Evolutionary conservation across 2,329 filamentous ascomycete genomes (phyloP).

Genomic region (Penicillium corylophilum): DNA sequence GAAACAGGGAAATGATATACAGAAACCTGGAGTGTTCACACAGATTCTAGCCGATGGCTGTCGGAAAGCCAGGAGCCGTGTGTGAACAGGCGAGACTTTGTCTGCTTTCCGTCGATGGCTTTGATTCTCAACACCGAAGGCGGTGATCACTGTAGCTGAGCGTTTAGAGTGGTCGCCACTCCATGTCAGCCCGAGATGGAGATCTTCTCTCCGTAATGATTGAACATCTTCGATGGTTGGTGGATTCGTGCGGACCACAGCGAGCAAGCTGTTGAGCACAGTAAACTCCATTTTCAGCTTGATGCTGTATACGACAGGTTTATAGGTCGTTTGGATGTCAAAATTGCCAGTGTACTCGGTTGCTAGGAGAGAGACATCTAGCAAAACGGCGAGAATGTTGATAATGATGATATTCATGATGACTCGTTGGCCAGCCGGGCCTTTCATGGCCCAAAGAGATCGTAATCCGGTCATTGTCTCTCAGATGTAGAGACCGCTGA

Average conservation of each 20-base stretch:
- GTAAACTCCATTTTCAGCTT: constrained; percentile 52
- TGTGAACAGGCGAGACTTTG: neutral
- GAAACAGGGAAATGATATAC: no score
- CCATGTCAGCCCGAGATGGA: constrained; percentile 9
- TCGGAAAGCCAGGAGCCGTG: neutral
- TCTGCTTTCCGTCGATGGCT: neutral
- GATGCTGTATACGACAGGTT: constrained; percentile 29
- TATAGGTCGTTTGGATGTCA: constrained; percentile 34
- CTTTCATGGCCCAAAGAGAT: constrained; percentile 12
- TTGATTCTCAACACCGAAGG: neutral
- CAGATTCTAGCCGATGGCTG: neutral
- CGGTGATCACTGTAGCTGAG: neutral
- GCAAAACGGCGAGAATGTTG: constrained; percentile 42
- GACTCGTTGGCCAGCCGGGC: constrained; percentile 8
- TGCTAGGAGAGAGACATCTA: constrained; percentile 42
- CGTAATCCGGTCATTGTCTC: constrained; percentile 39
- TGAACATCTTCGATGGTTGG: constrained; percentile 4
- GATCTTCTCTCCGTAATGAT: constrained; percentile 1
- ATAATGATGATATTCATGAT: constrained; percentile 29
- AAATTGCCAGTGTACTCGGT: constrained; percentile 37
- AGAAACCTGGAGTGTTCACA: neutral
- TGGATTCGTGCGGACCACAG: constrained; percentile 13
- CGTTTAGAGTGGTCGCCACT: constrained; percentile 5
- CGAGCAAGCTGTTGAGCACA: constrained; percentile 46
- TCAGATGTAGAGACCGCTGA: constrained; percentile 50